A percentile compares a stretch with the other conserved stretches of the same genome.
These are phyloP conservation scores for Pleurotus sapidus DNA, from an alignment of 768 basidiomycete genomes.

Conservation along the genomic window DNA sequence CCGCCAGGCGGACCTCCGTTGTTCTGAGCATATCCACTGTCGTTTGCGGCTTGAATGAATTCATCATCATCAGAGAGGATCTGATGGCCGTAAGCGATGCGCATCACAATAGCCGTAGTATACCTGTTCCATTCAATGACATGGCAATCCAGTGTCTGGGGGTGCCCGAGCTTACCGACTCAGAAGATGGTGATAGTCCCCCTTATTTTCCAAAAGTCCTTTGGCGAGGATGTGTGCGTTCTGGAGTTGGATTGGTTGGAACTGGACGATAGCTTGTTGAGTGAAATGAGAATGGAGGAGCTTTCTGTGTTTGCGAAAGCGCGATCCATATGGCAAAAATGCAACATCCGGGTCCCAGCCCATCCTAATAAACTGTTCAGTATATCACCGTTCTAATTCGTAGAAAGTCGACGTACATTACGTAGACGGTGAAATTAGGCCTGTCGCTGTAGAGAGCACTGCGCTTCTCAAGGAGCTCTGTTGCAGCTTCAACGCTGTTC, in stretches of 20 bases:
- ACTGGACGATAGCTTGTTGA: constrained; percentile 30
- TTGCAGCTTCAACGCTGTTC: constrained; percentile 5
- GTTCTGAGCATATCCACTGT: constrained; percentile 41
- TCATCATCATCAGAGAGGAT: constrained; percentile 41
- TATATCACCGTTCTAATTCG: not conserved
- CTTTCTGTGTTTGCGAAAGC: constrained; percentile 51
- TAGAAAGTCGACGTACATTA: constrained; percentile 35
- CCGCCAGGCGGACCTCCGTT: constrained; percentile 43
- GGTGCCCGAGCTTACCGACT: constrained; percentile 37
- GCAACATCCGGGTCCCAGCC: not conserved
- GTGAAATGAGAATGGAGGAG: constrained; percentile 49
- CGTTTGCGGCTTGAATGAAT: constrained; percentile 38
- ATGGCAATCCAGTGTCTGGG: constrained; percentile 32
- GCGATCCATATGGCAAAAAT: constrained; percentile 28
- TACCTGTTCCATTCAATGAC: constrained; percentile 25
- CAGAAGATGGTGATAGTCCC: constrained; percentile 16
- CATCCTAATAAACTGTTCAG: not conserved
- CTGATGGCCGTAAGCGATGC: constrained; percentile 45
- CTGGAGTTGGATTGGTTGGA: constrained; percentile 40
- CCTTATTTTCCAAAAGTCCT: constrained; percentile 29
- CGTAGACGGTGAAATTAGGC: constrained; percentile 38
- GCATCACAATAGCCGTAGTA: constrained; percentile 43
- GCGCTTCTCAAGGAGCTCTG: constrained; percentile 15
- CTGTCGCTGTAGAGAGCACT: constrained; percentile 21
- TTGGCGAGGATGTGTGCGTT: constrained; percentile 38